Conservation (phyloP, 1,139 yeast genomes). For the Martiniozyma asiatica region DNA sequence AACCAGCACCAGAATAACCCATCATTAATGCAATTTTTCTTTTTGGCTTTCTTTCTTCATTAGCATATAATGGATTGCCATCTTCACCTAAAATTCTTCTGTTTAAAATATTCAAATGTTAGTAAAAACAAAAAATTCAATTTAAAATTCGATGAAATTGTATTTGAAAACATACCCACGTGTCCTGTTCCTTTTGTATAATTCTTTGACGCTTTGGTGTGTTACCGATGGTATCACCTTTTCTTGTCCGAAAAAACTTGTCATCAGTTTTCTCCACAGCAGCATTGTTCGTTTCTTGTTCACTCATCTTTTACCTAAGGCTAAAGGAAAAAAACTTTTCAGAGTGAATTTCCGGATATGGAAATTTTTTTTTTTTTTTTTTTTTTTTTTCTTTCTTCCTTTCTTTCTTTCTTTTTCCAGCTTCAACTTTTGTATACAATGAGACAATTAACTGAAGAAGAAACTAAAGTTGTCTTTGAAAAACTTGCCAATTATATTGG, state of each 20-base stretch:
- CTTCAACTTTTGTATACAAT: too few relatives aligned
- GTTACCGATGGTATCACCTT: slow-evolving; percentile 27
- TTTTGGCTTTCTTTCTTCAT: slow-evolving; percentile 63
- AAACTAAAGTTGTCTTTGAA: slow-evolving; percentile 90
- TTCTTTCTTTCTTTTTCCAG: too few relatives aligned
- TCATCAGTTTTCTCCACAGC: background rate
- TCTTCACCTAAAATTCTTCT: slow-evolving; percentile 41
- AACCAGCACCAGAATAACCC: slow-evolving; percentile 97
- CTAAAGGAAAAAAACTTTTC: too few relatives aligned
- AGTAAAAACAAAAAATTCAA: too few relatives aligned
- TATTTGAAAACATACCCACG: slow-evolving; percentile 42
- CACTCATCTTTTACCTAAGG: slow-evolving; percentile 1
- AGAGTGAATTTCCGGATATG: too few relatives aligned
- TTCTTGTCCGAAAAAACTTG: slow-evolving; percentile 37
- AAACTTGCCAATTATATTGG: slow-evolving; percentile 95
- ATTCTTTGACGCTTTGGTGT: slow-evolving; percentile 26
- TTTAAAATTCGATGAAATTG: background rate
- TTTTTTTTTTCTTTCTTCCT: too few relatives aligned
- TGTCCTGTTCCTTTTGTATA: slow-evolving; percentile 25
- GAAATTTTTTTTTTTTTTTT: too few relatives aligned
- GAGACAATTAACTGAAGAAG: slow-evolving; percentile 97
- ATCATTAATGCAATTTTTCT: slow-evolving; percentile 83
- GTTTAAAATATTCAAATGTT: slow-evolving; percentile 2
- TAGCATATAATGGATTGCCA: slow-evolving; percentile 40
- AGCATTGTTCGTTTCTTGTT: slow-evolving; percentile 1